Base-by-base conservation (phyloP, 2,329 filamentous ascomycete genomes). In the Corinectria fuckeliana region DNA sequence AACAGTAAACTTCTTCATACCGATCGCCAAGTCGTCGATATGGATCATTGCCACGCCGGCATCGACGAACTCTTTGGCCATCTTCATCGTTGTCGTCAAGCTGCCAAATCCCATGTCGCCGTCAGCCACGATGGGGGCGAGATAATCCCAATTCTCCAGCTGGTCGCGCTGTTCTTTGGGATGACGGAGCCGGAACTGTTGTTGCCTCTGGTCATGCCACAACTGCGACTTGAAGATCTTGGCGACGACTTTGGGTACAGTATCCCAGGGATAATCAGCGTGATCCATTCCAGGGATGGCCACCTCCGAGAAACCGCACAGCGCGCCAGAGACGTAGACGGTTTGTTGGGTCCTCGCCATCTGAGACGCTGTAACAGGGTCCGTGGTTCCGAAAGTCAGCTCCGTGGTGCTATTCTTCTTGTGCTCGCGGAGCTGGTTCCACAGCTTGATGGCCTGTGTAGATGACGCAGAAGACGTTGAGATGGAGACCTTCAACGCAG, bases 101-200 rank as follows among this genome's bases (percentile, higher is more conserved):
- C 70, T 72, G 5, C 77, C 77, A 39, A 80, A 79, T 6, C 77
- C 77, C 77, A 79, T 78, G 56, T 80, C 77, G 6, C 72, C 76
- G 57, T 79, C 77, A 4, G 77, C 77, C 0, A 79, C 66, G 41
- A 79, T 77, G 1, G 77, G 77, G 3, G 73, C 72, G 53, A 78
- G 56, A 60, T 75, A 79, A 55, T 78, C 77, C 64, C 71, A 75
- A 44, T 74, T 69, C 62, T 78, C 76, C 1, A 78, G 63, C 3
- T 58, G 41, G 7, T 63, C 69, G 1, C 77, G 69, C 28, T 75
- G 66, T 10, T 64, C 69, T 28, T 71, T 64, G 2, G 68, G 38
- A 42, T 75, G 68, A 4, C 70, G 64, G 57, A 78, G 66, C 0
- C 77, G 70, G 47, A 74, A 74, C 55, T 79, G 77, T 2, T 68